Evolutionary conservation across 257 asterid genomes (phyloP).

Genomic region (Vinca minor): DNA sequence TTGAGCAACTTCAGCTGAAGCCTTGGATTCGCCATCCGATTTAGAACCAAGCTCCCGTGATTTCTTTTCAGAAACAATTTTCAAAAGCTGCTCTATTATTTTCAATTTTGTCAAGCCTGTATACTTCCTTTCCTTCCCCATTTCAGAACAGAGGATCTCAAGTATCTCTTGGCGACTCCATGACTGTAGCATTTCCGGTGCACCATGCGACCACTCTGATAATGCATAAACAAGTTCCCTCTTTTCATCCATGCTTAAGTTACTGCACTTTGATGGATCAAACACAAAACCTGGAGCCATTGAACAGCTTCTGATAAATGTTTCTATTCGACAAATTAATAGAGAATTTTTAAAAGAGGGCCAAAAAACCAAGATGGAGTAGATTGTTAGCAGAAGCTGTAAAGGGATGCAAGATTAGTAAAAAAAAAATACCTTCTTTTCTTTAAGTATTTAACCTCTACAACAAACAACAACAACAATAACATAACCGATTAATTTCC

Average conservation of each 20-base stretch:
- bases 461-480: too few relatives aligned
- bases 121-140: slow-evolving; percentile 92
- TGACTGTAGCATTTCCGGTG: slow-evolving; percentile 62
- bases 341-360: too few relatives aligned
- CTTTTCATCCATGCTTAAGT: slow-evolving; percentile 70
- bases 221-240: slow-evolving; percentile 67
- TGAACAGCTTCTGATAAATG: slow-evolving; percentile 10
- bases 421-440: too few relatives aligned
- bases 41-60: slow-evolving; percentile 30
- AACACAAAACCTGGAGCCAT: slow-evolving; percentile 41
- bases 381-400: too few relatives aligned
- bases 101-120: slow-evolving; percentile 83
- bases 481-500: too few relatives aligned
- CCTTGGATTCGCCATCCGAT: too few relatives aligned
- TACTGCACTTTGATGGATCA: slow-evolving; percentile 69
- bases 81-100: slow-evolving; percentile 74
- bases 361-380: too few relatives aligned
- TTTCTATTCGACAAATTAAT: too few relatives aligned
- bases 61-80: slow-evolving; percentile 60
- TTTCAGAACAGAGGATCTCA: slow-evolving; percentile 86
- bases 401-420: too few relatives aligned
- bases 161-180: slow-evolving; percentile 96
- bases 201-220: slow-evolving; percentile 61
- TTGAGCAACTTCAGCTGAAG: slow-evolving; percentile 40
- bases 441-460: not conserved